Base-by-base conservation (phyloP, 768 basidiomycete species). In the Lactarius pseudohatsudake region DNA sequence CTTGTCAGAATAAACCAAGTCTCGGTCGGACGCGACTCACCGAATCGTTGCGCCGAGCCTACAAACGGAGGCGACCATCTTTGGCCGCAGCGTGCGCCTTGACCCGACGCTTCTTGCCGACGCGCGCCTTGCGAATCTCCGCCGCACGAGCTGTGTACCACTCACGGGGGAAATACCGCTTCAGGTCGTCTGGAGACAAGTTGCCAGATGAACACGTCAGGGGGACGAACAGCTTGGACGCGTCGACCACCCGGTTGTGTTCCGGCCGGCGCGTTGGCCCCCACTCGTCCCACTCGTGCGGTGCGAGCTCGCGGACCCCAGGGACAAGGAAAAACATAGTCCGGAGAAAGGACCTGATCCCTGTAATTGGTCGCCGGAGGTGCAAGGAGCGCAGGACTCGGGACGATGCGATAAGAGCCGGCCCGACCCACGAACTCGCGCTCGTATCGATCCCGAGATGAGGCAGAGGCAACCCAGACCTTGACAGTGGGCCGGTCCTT, bases 211-310 rank as follows among this genome's bases (percentile, higher is more conserved):
- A 11, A 32, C 26, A 40, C n/a, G 43, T 56, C 8, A 28, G 8
- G 26, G 66, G 66, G n/a, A 64, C 62, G 38, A 56, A 59, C 38
- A 67, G 58, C 62, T 56, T 59, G 10, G 53, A 59, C 20, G 2
- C 4, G 11, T 67, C 43, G n/a, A 30, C n/a, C 41, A 30, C 50
- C 11, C 7, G 32, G 43, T n/a, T 7, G n/a, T 59, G 20, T 18
- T 63, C 66, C 4, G 66, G 66, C 22, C 57, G 66, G 26, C 15
- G 50, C 10, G 62, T 64, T 34, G 62, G 62, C 18, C 32, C 16
- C 57, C 57, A 59, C 41, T 64, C 43, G 43, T 67, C 62, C 66
- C 66, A 67, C 26, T 55, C 34, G 9, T 22, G 32, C 1, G 66
- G 62, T n/a, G 34, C 53, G 34, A 59, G 34, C 36, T 64, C 53